Conservation (phyloP, 1,139 yeast genomes). For the Geotrichum histeridarum region DNA sequence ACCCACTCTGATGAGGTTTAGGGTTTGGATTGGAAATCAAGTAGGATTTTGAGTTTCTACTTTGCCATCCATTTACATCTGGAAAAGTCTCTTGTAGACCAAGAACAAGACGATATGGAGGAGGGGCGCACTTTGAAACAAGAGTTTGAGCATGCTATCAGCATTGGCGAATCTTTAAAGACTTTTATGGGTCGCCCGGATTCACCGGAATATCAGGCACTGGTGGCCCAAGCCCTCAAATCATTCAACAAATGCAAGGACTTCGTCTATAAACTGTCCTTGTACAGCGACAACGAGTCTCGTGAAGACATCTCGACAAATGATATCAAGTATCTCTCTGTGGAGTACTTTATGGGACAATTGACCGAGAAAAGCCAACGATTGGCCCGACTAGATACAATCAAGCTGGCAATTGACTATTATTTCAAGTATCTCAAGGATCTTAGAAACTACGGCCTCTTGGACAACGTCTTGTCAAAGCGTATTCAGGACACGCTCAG, state of each 20-base stretch:
- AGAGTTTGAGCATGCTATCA: conserved; percentile 21
- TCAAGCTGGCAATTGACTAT: conserved; percentile 21
- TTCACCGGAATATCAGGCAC: conserved; percentile 24
- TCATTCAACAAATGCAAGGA: conserved; percentile 24
- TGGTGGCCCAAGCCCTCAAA: conserved; percentile 21
- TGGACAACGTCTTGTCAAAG: conserved; percentile 14
- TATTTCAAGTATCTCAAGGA: conserved; percentile 14
- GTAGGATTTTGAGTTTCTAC: too few relatives aligned
- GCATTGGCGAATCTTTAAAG: conserved; percentile 13
- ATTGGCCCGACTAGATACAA: conserved; percentile 18
- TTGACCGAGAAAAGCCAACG: conserved; percentile 26
- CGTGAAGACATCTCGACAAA: conserved; percentile 52
- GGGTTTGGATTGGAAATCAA: too few relatives aligned
- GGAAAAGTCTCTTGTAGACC: too few relatives aligned
- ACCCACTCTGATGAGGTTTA: too few relatives aligned
- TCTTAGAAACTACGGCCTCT: conserved; percentile 16
- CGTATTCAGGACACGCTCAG: conserved; percentile 21
- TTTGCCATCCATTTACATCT: too few relatives aligned
- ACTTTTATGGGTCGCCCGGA: conserved; percentile 14
- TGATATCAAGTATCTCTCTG: conserved; percentile 49
- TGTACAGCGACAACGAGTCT: conserved; percentile 58
- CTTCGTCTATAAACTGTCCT: conserved; percentile 35
- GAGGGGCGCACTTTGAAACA: conserved; percentile 20
- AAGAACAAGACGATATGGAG: conserved; percentile 4
- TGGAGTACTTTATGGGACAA: conserved; percentile 48